These are phyloP conservation scores for Gnaphalium uliginosum DNA, from an alignment of 129 eudicot species.

Conservation along the genomic window DNA sequence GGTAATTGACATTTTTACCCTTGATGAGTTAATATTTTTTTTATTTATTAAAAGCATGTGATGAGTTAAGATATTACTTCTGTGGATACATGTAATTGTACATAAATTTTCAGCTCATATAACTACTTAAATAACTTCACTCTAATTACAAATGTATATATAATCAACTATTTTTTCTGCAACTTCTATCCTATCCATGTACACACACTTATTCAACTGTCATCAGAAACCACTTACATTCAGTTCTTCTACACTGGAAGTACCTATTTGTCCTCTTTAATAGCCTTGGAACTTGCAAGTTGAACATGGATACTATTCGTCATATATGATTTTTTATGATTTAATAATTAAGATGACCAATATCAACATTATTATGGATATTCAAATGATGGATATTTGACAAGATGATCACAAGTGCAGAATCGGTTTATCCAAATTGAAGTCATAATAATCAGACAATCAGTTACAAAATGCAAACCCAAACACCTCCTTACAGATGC, in stretches of 20 bases:
- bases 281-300: neutral
- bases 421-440: neutral
- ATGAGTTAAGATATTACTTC: no score
- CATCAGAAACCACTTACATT: no score
- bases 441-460: neutral
- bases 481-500: neutral
- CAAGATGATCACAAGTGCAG: neutral
- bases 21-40: no score
- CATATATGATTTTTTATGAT: no score
- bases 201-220: neutral
- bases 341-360: no score
- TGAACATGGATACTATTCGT: neutral
- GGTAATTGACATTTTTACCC: no score
- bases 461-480: conserved; percentile 6
- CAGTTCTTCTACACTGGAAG: no score
- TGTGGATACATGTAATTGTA: no score
- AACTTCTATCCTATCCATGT: neutral
- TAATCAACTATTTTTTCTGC: neutral
- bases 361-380: neutral
- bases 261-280: neutral
- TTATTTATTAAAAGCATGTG: no score
- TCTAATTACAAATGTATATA: neutral
- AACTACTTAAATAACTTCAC: neutral
- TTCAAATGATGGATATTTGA: conserved; percentile 1
- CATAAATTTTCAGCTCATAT: neutral